A percentile compares a stretch with the other conserved stretches of the same genome.
phyloP scores from a whole-genome alignment of 148 eudicot species.

The Vaccinium macrocarpon region DNA sequence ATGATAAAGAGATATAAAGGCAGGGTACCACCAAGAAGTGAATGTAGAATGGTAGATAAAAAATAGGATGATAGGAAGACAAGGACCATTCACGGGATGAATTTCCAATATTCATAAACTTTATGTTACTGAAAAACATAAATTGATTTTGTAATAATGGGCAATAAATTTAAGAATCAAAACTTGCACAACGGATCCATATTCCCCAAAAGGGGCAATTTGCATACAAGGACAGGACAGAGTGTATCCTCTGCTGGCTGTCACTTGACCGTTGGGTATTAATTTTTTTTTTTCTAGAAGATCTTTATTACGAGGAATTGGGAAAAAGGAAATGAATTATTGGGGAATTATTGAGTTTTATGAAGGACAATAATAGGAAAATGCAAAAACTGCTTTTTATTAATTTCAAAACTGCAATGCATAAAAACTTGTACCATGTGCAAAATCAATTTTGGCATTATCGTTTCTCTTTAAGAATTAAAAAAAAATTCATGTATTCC shows the following conservation, averaged over 20 bases:
- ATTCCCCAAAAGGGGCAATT: background rate
- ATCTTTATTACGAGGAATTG: no score
- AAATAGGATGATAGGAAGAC: background rate
- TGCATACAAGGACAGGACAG: background rate
- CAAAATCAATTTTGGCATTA: no score
- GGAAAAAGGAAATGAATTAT: no score
- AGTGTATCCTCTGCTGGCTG: background rate
- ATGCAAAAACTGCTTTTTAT: no score
- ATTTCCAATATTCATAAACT: background rate
- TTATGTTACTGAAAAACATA: background rate
- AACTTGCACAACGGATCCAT: background rate
- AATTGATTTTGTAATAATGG: background rate
- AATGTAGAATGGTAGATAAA: constrained; percentile 12
- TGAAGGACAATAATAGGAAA: no score
- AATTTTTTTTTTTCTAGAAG: background rate
- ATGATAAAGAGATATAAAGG: background rate
- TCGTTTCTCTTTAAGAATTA: no score
- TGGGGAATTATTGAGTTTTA: no score
- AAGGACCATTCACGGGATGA: background rate
- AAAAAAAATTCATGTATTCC: background rate
- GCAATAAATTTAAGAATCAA: background rate
- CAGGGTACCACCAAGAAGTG: background rate
- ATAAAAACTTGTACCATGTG: no score
- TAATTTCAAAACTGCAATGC: no score
- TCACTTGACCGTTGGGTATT: background rate